Evolutionary conservation across 108 stramenopile species (phyloP).

Genomic region (Mediolabrus comicus): DNA sequence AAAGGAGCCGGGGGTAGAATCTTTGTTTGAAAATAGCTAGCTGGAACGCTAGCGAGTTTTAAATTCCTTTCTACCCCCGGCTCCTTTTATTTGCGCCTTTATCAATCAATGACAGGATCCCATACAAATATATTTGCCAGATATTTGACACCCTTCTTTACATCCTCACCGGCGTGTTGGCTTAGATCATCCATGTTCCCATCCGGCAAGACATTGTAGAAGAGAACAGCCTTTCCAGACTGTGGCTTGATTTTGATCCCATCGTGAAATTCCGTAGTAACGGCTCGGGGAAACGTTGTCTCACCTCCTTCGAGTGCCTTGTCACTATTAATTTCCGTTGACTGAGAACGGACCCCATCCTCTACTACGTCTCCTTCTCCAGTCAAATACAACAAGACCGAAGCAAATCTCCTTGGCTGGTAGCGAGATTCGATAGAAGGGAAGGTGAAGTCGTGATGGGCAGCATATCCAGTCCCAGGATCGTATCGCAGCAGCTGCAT

Average conservation of each 20-base stretch:
- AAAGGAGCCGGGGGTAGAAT: no score
- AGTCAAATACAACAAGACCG: conserved; percentile 79
- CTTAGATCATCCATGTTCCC: conserved; percentile 92
- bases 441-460: conserved; percentile 90
- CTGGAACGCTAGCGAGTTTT: no score
- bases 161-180: conserved; percentile 79
- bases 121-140: conserved; percentile 84
- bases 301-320: conserved; percentile 71
- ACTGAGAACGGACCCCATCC: conserved; percentile 17
- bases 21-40: no score
- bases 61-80: no score
- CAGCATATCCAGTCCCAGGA: conserved; percentile 71
- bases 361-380: conserved; percentile 45
- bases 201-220: conserved; percentile 89
- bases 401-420: conserved; percentile 83
- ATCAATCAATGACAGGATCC: conserved; percentile 62
- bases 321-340: background rate
- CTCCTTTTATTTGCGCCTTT: no score
- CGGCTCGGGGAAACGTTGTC: conserved; percentile 86
- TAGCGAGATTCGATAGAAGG: conserved; percentile 70
- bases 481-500: conserved; percentile 86
- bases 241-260: conserved; percentile 78
- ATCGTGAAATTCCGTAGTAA: conserved; percentile 63
- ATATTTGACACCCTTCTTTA: conserved; percentile 73
- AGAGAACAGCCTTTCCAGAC: conserved; percentile 79